A percentile compares a stretch with the other conserved stretches of the same genome.
Evolutionary conservation across 2,329 filamentous ascomycete species (phyloP).

Genomic region (Cryphonectria nitschkei): DNA sequence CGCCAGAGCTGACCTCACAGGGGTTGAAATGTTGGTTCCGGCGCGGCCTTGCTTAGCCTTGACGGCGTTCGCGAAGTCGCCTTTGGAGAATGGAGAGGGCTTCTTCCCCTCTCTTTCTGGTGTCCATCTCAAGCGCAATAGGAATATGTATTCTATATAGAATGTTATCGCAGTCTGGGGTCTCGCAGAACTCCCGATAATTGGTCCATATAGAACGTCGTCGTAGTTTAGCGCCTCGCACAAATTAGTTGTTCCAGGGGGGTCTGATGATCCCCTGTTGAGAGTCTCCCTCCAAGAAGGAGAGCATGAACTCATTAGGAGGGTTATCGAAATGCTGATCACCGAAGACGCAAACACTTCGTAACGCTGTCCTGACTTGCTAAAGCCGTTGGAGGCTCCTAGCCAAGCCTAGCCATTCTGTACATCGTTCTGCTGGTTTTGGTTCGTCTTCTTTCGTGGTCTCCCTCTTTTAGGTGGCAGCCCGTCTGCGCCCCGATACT

Average conservation of each 20-base stretch:
- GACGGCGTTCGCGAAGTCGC: constrained; percentile 11
- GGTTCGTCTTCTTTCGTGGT: constrained; percentile 9
- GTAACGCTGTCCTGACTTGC: not conserved
- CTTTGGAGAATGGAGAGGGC: not conserved
- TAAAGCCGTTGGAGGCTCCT: not conserved
- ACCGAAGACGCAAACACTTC: not conserved
- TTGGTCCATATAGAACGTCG: no score
- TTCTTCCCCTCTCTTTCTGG: not conserved
- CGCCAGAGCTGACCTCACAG: not conserved
- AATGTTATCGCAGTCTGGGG: no score
- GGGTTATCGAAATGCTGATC: not conserved
- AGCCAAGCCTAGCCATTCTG: not conserved
- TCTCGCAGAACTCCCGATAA: no score
- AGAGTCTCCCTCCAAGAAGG: not conserved
- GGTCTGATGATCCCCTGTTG: not conserved
- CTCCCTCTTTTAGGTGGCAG: constrained; percentile 8
- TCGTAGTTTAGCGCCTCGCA: no score
- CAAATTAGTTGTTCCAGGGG: not conserved
- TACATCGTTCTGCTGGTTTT: not conserved
- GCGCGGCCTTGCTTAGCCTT: constrained; percentile 18
- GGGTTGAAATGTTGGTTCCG: constrained; percentile 6
- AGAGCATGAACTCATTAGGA: not conserved
- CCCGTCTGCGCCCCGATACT: not conserved
- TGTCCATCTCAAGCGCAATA: no score
- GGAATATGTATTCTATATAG: no score